Base-by-base conservation (phyloP, 768 basidiomycete genomes). In the Rhizopogon rudus region DNA sequence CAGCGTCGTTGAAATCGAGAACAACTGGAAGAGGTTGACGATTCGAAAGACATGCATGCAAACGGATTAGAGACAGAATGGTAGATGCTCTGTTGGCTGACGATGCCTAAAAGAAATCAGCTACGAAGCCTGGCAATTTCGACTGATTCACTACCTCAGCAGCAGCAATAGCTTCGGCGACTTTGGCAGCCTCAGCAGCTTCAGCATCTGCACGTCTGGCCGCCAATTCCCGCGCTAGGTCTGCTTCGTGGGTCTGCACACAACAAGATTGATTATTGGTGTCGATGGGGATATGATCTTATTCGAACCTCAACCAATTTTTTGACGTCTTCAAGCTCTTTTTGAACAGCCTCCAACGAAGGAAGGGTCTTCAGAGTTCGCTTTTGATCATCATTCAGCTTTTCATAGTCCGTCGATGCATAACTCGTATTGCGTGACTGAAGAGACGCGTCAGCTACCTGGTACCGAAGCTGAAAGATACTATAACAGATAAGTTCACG, bases 321-420 rank as follows among this genome's bases (percentile, higher is more conserved):
- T 70, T 87, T 88, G 43, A 93, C 81, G 55, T 94, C 93, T 25
- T 81, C 84, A 13, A 96, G 72, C 63, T 95, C 93, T 64, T 90
- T 91, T 61, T 85, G 80, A 40, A 85, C 76, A 9, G 85, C 88
- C 64, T 95, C 92, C 20, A 95, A 75, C 6, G 78, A 75, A 9
- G 93, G 81, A 43, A 96, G 81, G 16, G 81, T 84, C 60, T 82
- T 87, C 51, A 94, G 63, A 2, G 80, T 76, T 35, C 85, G 82
- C 60, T 80, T 87, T 73, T 97, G 93, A 70, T 96, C 94, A 41
- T 93, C 90, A 59, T 96, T 91, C 52, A 95, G 80, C 63, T 87
- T 87, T 53, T 85, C 83, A 3, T 78, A 68, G 28, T 84, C 83
- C 17, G 80, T 86, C 3, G 82, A 63, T 31, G 87, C 81, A 67